A percentile compares a stretch with the other conserved stretches of the same genome.
phyloP scores from a whole-genome alignment of 1,284 basidiomycete genomes.

The Cryptococcus maquisensis region DNA sequence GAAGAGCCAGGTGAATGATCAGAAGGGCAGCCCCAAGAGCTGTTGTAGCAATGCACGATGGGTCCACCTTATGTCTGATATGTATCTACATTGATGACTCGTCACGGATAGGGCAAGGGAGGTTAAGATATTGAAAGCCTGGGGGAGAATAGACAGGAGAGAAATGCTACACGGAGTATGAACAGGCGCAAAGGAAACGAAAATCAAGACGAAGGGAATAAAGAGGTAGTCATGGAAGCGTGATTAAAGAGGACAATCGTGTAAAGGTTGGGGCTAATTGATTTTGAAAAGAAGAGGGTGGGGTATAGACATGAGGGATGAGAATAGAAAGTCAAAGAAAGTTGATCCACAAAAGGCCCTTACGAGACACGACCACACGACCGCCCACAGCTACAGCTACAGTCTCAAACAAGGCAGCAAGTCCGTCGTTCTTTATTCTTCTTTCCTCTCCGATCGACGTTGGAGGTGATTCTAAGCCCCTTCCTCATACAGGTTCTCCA shows the following conservation, averaged over 20 bases:
- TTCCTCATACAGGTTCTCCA: slow-evolving; percentile 54
- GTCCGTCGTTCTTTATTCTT: not conserved
- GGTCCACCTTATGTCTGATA: not conserved
- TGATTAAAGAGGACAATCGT: no score
- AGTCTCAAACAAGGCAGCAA: not conserved
- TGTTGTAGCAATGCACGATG: no score
- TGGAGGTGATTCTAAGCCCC: not conserved
- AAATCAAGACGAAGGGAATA: no score
- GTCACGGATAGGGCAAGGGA: not conserved
- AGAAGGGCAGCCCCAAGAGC: no score
- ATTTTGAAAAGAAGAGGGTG: no score
- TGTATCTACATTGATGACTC: not conserved
- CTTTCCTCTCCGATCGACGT: no score
- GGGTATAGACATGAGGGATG: no score
- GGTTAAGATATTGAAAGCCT: not conserved
- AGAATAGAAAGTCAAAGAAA: no score
- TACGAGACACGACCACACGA: not conserved
- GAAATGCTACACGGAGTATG: not conserved
- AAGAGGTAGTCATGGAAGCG: no score
- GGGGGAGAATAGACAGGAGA: not conserved
- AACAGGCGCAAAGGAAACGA: not conserved
- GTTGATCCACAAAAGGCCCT: no score
- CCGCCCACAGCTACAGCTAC: not conserved
- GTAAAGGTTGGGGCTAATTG: no score
- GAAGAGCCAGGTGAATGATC: slow-evolving; percentile 40